phyloP scores from a whole-genome alignment of 495 filamentous ascomycete genomes.

The Neurospora sp. region DNA sequence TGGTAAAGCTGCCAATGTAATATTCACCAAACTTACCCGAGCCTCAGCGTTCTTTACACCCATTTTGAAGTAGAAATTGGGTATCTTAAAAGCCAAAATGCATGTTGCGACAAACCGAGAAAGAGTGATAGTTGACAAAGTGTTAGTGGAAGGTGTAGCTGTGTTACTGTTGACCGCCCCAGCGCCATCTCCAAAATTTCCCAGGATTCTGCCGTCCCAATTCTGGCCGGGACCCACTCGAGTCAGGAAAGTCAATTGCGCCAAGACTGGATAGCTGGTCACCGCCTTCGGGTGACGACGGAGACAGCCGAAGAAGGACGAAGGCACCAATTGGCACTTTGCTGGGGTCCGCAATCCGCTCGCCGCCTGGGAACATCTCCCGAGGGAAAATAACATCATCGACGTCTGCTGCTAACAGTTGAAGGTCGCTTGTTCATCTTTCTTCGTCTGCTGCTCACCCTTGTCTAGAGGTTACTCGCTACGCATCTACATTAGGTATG shows the following conservation, averaged over 20 bases:
- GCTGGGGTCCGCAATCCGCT: not conserved
- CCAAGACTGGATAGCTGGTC: conserved; percentile 7
- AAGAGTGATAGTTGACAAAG: not conserved
- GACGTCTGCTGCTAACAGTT: not conserved
- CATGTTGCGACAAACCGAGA: not conserved
- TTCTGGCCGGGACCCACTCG: not conserved
- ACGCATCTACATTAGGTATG: not conserved
- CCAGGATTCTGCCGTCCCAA: conserved; percentile 28
- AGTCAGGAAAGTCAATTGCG: not conserved
- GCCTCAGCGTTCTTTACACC: not conserved
- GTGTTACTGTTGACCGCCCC: not conserved
- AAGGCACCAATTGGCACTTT: not conserved
- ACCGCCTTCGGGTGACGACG: conserved; percentile 30
- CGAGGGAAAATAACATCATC: not conserved
- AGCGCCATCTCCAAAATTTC: conserved; percentile 18
- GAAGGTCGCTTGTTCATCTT: not conserved
- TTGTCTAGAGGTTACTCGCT: not conserved
- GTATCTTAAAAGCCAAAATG: not conserved
- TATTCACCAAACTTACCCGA: not conserved
- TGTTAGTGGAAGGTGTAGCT: not conserved
- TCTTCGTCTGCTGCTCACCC: not conserved
- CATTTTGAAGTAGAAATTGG: not conserved
- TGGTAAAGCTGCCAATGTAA: not conserved
- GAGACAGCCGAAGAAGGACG: conserved; percentile 7
- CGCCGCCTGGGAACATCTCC: not conserved